These are phyloP conservation scores for Martensiomyces pterosporus DNA, from an alignment of 192 early-diverging fungal species.

Conservation along the genomic window DNA sequence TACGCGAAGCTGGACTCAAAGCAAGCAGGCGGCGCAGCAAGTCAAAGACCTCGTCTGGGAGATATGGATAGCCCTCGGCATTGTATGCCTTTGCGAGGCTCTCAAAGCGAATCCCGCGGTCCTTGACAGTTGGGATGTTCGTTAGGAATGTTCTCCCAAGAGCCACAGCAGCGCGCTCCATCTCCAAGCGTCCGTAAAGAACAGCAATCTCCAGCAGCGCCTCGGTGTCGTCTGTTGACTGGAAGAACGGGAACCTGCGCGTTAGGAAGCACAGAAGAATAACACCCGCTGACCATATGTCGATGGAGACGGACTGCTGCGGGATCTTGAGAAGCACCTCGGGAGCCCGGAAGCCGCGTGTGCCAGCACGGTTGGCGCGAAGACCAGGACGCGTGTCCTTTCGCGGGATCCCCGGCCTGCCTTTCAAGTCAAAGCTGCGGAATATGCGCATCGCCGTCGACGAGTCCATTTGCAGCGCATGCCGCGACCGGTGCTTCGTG, in stretches of 20 bases:
- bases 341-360: slow-evolving; percentile 89
- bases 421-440: slow-evolving; percentile 35
- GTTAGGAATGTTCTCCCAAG: slow-evolving; percentile 52
- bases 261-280: slow-evolving; percentile 77
- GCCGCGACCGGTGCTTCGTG: slow-evolving; percentile 17
- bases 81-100: slow-evolving; percentile 50
- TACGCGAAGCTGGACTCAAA: slow-evolving; percentile 57
- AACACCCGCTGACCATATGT: slow-evolving; percentile 91
- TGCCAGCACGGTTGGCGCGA: slow-evolving; percentile 83
- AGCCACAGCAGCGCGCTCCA: slow-evolving; percentile 62
- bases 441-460: slow-evolving; percentile 39
- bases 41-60: slow-evolving; percentile 54
- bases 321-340: slow-evolving; percentile 82
- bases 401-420: slow-evolving; percentile 42
- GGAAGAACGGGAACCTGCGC: slow-evolving; percentile 85
- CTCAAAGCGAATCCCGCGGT: slow-evolving; percentile 43
- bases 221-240: slow-evolving; percentile 80
- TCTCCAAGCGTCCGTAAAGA: slow-evolving; percentile 71
- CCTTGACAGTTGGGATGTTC: slow-evolving; percentile 48
- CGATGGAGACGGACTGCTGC: slow-evolving; percentile 77
- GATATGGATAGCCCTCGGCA: slow-evolving; percentile 17
- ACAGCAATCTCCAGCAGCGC: slow-evolving; percentile 79
- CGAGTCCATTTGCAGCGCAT: slow-evolving; percentile 43
- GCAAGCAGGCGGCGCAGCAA: slow-evolving; percentile 58
- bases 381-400: slow-evolving; percentile 56